These are phyloP conservation scores for Phragmites australis DNA, from an alignment of 176 grass and related monocot genomes.

Conservation along the genomic window DNA sequence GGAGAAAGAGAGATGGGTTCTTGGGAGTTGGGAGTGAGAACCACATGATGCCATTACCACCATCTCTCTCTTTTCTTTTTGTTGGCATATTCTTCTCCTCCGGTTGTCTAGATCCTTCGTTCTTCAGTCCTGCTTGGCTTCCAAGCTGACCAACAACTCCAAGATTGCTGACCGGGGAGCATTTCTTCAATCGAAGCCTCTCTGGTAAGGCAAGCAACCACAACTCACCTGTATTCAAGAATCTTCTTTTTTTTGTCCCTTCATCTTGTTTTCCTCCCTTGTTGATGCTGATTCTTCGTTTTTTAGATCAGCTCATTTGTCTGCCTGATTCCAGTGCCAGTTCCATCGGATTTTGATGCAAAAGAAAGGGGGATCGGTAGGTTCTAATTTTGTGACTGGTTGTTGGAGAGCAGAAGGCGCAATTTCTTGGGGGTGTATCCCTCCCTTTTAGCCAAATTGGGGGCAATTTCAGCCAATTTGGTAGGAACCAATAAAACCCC, in stretches of 20 bases:
- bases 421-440: constrained; percentile 8
- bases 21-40: constrained; percentile 33
- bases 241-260: constrained; percentile 1
- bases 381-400: constrained; percentile 30
- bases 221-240: background rate
- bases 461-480: constrained; percentile 32
- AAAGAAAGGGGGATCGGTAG: background rate
- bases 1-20: constrained; percentile 18
- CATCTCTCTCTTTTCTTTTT: background rate
- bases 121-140: constrained; percentile 36
- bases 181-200: background rate
- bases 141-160: constrained; percentile 13
- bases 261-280: too few species aligned
- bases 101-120: constrained; percentile 43
- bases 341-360: background rate
- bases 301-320: constrained; percentile 18
- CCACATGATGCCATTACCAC: constrained; percentile 27
- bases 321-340: background rate
- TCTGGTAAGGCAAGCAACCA: constrained; percentile 35
- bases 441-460: background rate
- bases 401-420: constrained; percentile 17
- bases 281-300: constrained; percentile 19
- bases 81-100: constrained; percentile 39
- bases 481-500: background rate
- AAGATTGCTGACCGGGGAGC: constrained; percentile 23